Base-by-base conservation (phyloP, 768 basidiomycete genomes). In the Nidularia pulvinata region DNA sequence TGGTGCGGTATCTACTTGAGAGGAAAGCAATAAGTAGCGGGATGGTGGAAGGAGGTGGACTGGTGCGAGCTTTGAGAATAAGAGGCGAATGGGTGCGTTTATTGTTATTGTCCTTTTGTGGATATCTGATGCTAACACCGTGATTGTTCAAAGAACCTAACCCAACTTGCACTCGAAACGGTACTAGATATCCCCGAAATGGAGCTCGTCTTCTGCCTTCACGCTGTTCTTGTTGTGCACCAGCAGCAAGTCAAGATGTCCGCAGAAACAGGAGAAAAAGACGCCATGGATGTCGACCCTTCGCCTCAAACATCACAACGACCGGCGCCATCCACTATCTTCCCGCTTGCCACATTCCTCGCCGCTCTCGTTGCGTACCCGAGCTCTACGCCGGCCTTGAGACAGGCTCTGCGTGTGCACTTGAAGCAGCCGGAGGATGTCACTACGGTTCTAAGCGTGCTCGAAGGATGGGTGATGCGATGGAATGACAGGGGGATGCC, bases 71-170 rank as follows among this genome's bases (percentile, higher is more conserved):
- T 1, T 66, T 93, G 34, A 70, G 76, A 46, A 65, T 74, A 49
- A 78, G 76, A 54, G 72, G 75, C 43, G 91, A 93, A 60, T 93
- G 91, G 91, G 91, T 92, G 82, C 80, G 88, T 84, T 61, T 52
- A 77, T 61, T 50, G 47, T 32, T 36, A 37, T 2, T 33, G 1
- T 36, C 36, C 3, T 36, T 25, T 42, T 3, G 6, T 7, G 32
- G 37, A 34, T 30, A 37, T 51, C 48, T 49, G 30, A 53, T 34
- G 19, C 19, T 19, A 19, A 19, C 19, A 19, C 19, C 42, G 30
- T 34, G n/a, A n/a, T 19, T 9, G 22, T n/a, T 16, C 22, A 6
- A 48, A 79, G 78, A 67, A 68, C 62, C 73, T 75, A 1, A 73
- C 89, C 43, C 62, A 78, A 54, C 58, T 83, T 10, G 78, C 87